Evolutionary conservation across 495 filamentous ascomycete species (phyloP).

Genomic region (Aspergillus mulundensis): DNA sequence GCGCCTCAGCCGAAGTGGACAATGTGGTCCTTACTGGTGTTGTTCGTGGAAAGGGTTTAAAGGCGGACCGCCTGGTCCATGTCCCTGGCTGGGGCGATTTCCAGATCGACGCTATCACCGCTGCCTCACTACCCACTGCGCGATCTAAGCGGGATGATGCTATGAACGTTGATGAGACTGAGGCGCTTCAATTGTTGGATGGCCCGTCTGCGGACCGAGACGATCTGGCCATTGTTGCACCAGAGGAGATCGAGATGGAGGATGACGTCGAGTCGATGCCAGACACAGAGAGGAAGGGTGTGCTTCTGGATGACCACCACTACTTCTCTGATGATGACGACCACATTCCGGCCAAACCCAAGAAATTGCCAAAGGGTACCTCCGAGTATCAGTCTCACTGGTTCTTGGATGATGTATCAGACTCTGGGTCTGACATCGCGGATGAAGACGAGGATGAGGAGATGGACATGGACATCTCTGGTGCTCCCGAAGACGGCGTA

Average conservation of each 20-base stretch:
- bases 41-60: conserved; percentile 79
- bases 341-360: conserved; percentile 57
- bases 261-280: conserved; percentile 59
- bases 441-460: conserved; percentile 49
- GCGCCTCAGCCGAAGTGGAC: conserved; percentile 39
- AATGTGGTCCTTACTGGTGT: conserved; percentile 78
- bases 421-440: conserved; percentile 79
- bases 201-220: conserved; percentile 73
- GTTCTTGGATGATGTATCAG: conserved; percentile 81
- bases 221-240: conserved; percentile 75
- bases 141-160: conserved; percentile 58
- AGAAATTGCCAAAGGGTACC: conserved; percentile 81
- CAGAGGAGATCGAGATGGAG: conserved; percentile 75
- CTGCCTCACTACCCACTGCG: conserved; percentile 53
- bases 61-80: conserved; percentile 84
- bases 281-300: conserved; percentile 63
- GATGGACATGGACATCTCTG: conserved; percentile 45
- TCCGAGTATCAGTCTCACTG: conserved; percentile 92
- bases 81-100: conserved; percentile 94
- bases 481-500: conserved; percentile 70
- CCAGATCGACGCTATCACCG: conserved; percentile 83
- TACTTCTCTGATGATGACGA: conserved; percentile 93
- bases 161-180: conserved; percentile 63
- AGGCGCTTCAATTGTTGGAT: conserved; percentile 55
- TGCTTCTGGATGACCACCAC: conserved; percentile 92